phyloP scores from a whole-genome alignment of 805 yeast species.

The Ogataea pignaliae region DNA sequence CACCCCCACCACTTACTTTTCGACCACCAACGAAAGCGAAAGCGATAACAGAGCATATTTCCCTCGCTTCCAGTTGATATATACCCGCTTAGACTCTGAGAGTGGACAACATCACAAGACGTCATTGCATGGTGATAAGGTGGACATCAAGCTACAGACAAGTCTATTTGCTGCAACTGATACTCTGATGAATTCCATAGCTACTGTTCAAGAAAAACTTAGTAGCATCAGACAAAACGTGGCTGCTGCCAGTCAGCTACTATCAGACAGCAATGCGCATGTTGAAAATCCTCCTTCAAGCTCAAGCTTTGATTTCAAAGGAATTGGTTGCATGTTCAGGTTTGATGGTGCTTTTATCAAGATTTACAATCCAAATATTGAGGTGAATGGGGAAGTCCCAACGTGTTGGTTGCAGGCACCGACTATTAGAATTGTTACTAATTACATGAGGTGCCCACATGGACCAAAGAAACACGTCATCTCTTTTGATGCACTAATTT shows the following conservation, averaged over 20 bases:
- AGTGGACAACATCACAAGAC: slow-evolving; percentile 38
- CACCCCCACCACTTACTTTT: slow-evolving; percentile 42
- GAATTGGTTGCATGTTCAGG: slow-evolving; percentile 47
- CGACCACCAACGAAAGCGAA: slow-evolving; percentile 39
- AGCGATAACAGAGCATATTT: slow-evolving; percentile 60
- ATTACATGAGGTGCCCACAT: slow-evolving; percentile 40
- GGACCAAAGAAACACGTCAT: slow-evolving; percentile 40
- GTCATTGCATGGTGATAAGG: slow-evolving; percentile 58
- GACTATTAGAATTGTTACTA: slow-evolving; percentile 54
- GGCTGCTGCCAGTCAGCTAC: background rate
- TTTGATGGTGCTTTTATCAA: slow-evolving; percentile 69
- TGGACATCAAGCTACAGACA: slow-evolving; percentile 63
- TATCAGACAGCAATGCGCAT: slow-evolving; percentile 8
- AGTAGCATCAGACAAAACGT: slow-evolving; percentile 2
- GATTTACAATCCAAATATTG: slow-evolving; percentile 42
- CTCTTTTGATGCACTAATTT: slow-evolving; percentile 51
- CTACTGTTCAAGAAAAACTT: slow-evolving; percentile 26
- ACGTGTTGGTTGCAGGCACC: slow-evolving; percentile 71
- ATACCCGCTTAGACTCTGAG: slow-evolving; percentile 21
- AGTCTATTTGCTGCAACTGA: slow-evolving; percentile 53
- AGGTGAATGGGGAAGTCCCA: slow-evolving; percentile 36
- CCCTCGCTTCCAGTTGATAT: slow-evolving; percentile 62
- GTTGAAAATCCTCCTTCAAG: slow-evolving; percentile 22
- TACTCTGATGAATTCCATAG: slow-evolving; percentile 42
- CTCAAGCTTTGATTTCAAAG: slow-evolving; percentile 13